Conservation (phyloP, 2,329 filamentous ascomycete species). For the Fusarium goolgardi region DNA sequence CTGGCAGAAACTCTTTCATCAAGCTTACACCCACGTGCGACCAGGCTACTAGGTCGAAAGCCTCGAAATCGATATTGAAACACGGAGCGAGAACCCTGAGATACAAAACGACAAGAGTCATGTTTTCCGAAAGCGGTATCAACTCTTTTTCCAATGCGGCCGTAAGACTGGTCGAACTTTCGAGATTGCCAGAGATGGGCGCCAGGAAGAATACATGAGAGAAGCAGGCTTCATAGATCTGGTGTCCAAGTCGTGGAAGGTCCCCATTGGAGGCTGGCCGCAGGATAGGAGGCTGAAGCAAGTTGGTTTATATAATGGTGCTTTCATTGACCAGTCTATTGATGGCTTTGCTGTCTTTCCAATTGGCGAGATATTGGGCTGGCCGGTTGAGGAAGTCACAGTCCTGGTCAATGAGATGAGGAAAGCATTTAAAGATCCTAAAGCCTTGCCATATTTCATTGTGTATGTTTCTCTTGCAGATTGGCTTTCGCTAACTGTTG, state of each 20-base stretch:
- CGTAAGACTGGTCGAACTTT: slow-evolving; percentile 46
- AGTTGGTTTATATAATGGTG: slow-evolving; percentile 27
- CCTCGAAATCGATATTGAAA: slow-evolving; percentile 36
- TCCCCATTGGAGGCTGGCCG: slow-evolving; percentile 34
- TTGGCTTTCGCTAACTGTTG: not conserved
- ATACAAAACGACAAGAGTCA: slow-evolving; percentile 30
- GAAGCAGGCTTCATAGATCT: slow-evolving; percentile 36
- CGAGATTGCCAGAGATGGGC: slow-evolving; percentile 36
- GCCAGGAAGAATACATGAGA: slow-evolving; percentile 37
- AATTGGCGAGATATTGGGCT: slow-evolving; percentile 32
- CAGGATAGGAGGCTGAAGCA: slow-evolving; percentile 34
- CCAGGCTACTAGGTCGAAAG: slow-evolving; percentile 42
- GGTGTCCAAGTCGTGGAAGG: slow-evolving; percentile 28
- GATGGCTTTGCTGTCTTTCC: slow-evolving; percentile 34
- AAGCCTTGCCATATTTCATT: not conserved
- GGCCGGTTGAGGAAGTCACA: slow-evolving; percentile 25
- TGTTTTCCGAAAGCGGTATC: slow-evolving; percentile 36
- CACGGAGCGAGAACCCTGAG: slow-evolving; percentile 31
- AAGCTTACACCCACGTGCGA: slow-evolving; percentile 62
- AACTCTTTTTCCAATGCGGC: slow-evolving; percentile 42
- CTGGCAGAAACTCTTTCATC: slow-evolving; percentile 66
- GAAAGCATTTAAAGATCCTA: slow-evolving; percentile 18
- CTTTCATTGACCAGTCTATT: slow-evolving; percentile 31
- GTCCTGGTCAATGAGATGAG: slow-evolving; percentile 32
- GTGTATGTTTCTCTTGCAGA: not conserved